Evolutionary conservation across 352 stramenopile species (phyloP).

Genomic region (Peronospora tabacina): DNA sequence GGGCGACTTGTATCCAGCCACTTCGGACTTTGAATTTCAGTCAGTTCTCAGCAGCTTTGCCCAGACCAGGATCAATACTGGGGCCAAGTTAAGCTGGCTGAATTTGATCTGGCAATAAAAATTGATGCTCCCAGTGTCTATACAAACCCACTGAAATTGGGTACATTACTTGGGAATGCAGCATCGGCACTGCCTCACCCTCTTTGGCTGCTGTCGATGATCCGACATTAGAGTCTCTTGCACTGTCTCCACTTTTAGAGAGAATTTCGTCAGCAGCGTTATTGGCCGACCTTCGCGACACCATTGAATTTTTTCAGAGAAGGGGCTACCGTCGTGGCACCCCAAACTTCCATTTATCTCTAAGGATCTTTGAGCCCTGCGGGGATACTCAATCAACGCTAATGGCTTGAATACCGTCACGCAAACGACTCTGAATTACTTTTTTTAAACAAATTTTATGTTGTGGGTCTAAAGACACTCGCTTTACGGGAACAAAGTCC

Average conservation of each 20-base stretch:
- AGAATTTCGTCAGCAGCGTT: neutral
- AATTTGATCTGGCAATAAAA: neutral
- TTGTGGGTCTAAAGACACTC: conserved; percentile 1
- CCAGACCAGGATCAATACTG: neutral
- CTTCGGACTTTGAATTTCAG: neutral
- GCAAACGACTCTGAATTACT: neutral
- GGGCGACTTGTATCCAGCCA: neutral
- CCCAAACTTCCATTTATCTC: neutral
- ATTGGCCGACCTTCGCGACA: conserved; percentile 1
- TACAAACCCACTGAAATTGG: neutral
- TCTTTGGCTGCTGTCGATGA: neutral
- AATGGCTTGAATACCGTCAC: conserved; percentile 2
- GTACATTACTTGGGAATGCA: neutral
- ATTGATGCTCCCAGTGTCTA: neutral
- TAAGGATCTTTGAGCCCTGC: neutral
- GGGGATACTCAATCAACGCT: neutral
- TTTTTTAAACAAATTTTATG: neutral
- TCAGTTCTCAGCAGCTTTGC: neutral
- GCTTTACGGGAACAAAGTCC: neutral
- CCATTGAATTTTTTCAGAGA: neutral
- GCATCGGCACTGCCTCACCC: neutral
- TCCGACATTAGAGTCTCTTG: neutral
- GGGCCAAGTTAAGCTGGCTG: neutral
- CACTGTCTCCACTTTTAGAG: neutral
- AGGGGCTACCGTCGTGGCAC: neutral